A percentile compares a stretch with the other conserved stretches of the same genome.
phyloP scores from a whole-genome alignment of 306 rosid genomes.

The Sicyos edulis region DNA sequence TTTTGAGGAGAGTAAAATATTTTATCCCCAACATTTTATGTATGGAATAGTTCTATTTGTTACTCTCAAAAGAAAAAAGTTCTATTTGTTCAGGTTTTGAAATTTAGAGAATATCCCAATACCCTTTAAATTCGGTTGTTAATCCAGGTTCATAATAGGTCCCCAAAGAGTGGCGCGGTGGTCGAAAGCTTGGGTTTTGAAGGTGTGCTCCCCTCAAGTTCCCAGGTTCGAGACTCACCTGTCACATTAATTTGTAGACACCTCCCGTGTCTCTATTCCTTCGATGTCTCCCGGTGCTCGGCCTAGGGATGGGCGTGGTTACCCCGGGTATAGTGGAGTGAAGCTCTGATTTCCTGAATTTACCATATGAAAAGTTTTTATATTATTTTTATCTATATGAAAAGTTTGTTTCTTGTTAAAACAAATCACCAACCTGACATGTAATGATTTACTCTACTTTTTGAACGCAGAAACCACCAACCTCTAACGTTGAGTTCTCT shows the following conservation, averaged over 20 bases:
- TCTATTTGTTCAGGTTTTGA: not conserved
- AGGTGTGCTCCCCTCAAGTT: no score
- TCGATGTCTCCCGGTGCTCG: no score
- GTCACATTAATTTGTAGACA: no score
- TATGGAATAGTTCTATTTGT: not conserved
- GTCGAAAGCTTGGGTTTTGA: no score
- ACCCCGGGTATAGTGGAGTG: no score
- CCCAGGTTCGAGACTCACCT: no score
- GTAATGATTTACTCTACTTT: conserved; percentile 13
- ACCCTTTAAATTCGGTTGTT: not conserved
- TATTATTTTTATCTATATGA: not conserved
- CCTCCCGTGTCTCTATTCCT: no score
- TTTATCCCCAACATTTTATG: not conserved
- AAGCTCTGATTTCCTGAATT: no score
- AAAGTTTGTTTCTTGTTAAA: not conserved
- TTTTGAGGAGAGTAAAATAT: conserved; percentile 4
- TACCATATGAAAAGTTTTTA: no score
- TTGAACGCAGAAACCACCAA: conserved; percentile 60
- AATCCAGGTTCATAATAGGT: not conserved
- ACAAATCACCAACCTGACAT: not conserved
- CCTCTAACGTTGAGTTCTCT: conserved; percentile 56
- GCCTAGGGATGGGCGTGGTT: no score
- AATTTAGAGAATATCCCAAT: not conserved
- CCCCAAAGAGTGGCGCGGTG: no score
- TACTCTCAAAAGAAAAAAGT: not conserved